Evolutionary conservation across 2,329 filamentous ascomycete genomes (phyloP), one percentile per base, ranked within the genome.

Genomic region (Calonectria multiphialidica): DNA sequence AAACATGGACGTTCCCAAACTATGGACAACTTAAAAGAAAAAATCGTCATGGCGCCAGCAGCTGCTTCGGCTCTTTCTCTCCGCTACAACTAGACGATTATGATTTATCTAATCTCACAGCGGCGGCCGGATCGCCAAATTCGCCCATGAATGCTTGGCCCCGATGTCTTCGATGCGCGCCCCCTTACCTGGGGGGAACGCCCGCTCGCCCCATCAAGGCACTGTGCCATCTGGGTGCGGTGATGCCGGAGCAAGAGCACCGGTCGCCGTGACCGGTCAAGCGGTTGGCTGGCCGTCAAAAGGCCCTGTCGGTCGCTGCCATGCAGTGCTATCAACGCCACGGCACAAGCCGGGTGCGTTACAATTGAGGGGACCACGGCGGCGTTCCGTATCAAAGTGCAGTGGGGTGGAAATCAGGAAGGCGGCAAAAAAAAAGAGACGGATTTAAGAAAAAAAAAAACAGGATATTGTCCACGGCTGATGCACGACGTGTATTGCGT

Each of bases 21-120:
- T 45, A 61, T 50, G 53, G n/a, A 35, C 53, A 63, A 66, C 68
- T 66, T 57, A 55, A 66, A 66, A 9, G 25, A 59, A 23, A 59
- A 59, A 55, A 25, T 47, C 28, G 45, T 40, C 33, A 37, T 50
- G 42, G 55, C 55, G 61, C 68, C 68, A 62, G 68, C 23, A 57
- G 30, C 50, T 44, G n/a, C 40, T 12, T 67, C 63, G 55, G 68
- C 45, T 23, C 18, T 9, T 25, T 15, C 53, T 57, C 12, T 40
- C 45, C 23, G 25, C 25, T 40, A 50, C 30, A 40, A 40, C 40
- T 18, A 18, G 21, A 16, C 28, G 28, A 57, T 49, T 18, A n/a
- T 28, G 55, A 66, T 62, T 37, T 28, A 64, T 55, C 35, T 42
- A 47, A 28, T 61, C 28, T 66, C n/a, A 42, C 49, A 42, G n/a